These are phyloP conservation scores for Mycena polygramma DNA, from an alignment of 768 basidiomycete species.

Conservation along the genomic window DNA sequence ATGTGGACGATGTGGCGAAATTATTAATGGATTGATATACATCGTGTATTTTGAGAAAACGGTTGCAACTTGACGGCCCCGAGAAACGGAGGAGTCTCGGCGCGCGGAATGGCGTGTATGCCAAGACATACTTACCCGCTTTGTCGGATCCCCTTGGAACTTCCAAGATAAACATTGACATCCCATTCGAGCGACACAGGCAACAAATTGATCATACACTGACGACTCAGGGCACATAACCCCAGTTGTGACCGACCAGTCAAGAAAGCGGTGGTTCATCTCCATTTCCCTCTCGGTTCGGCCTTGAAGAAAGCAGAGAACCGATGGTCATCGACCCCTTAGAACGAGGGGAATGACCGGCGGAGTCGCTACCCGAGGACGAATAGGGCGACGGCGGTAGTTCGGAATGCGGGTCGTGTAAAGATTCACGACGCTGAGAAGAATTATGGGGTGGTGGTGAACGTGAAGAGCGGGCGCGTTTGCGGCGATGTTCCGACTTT, in stretches of 20 bases:
- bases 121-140: background rate
- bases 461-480: constrained; percentile 73
- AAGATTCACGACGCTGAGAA: constrained; percentile 53
- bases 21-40: no score
- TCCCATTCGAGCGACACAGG: constrained; percentile 11
- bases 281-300: constrained; percentile 54
- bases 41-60: no score
- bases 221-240: constrained; percentile 3
- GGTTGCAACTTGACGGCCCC: no score
- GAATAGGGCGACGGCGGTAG: constrained; percentile 83
- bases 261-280: constrained; percentile 40
- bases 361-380: constrained; percentile 76
- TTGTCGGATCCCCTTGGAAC: background rate
- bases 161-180: background rate
- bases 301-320: constrained; percentile 69
- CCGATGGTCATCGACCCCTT: constrained; percentile 86
- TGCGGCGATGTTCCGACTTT: constrained; percentile 60
- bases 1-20: no score
- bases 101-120: no score
- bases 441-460: constrained; percentile 66
- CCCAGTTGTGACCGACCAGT: constrained; percentile 12
- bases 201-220: constrained; percentile 14
- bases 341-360: constrained; percentile 78
- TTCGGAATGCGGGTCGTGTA: constrained; percentile 57
- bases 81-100: no score